Evolutionary conservation across 192 early-diverging fungal genomes (phyloP), one percentile per base, ranked within the genome.

Genomic region (Linnemannia zychae): DNA sequence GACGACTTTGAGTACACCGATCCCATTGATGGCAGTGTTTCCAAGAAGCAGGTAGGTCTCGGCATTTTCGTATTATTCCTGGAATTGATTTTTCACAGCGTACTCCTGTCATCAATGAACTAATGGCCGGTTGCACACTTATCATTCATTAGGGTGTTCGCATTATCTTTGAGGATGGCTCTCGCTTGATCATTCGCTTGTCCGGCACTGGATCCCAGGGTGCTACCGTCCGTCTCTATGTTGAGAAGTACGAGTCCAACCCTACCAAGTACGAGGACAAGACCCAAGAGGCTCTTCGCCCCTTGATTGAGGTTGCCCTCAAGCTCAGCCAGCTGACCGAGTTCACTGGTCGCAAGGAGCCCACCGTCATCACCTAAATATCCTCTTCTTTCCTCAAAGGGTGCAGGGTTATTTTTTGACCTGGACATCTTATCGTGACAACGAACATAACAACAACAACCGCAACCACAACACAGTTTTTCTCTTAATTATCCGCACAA

Each of bases 1-100:
- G 97, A 99, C 88, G 96, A 99, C 86, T 99, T 99, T 91, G 91
- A 91, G 73, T 99, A 99, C 92, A 92, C 90, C 3, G 98, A 99
- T 87, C 97, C 98, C 13, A 94, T 99, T 72, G 98, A 99, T 80
- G 85, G 91, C 13, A 93, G 92, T 79, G 90, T 97, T 9, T 95
- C 96, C 17, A 95, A 90, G 78, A 95, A 97, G 50, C 95, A 96
- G 84, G 92, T 90, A 83, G 74, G 49, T n/a, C 53, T 16, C 12
- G 15, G 36, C 67, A 40, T 28, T 60, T 12, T 24, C 18, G n/a
- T 69, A 15, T 24, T 48, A 36, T n/a, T 37, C 20, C 38, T 13
- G 9, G 38, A 47, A 88, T 24, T 77, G 65, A 34, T 40, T 31
- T 63, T 9, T 2, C 28, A 44, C 40, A 44, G 48, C 13, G 48